phyloP scores from a whole-genome alignment of 2,329 filamentous ascomycete genomes.

The Colletotrichum sp. region DNA sequence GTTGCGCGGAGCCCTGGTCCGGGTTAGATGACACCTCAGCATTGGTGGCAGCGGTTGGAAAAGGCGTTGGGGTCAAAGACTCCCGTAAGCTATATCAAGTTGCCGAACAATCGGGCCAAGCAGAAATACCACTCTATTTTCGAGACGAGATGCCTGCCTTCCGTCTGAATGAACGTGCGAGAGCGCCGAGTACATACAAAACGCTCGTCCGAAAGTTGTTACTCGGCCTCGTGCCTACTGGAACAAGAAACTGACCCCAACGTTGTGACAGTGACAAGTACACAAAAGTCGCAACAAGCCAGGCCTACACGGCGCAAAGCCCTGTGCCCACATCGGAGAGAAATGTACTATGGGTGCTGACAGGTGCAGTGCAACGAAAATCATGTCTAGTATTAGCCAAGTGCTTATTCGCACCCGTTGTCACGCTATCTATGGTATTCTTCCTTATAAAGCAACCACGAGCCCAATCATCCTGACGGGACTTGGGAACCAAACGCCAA shows the following conservation, averaged over 20 bases:
- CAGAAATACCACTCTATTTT: background rate
- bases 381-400: background rate
- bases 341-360: background rate
- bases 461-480: background rate
- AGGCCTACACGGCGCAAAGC: background rate
- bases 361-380: background rate
- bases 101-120: background rate
- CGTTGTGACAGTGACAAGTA: background rate
- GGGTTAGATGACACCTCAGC: background rate
- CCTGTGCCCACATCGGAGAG: background rate
- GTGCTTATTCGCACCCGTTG: background rate
- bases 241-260: background rate
- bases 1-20: background rate
- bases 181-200: background rate
- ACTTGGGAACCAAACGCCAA: background rate
- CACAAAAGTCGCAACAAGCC: background rate
- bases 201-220: background rate
- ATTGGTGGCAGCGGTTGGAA: background rate
- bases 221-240: background rate
- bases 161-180: background rate
- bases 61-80: background rate
- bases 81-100: background rate
- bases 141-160: background rate
- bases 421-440: background rate
- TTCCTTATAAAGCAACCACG: background rate